Conservation (phyloP, 805 yeast genomes). For the Komagataella mondaviorum region DNA sequence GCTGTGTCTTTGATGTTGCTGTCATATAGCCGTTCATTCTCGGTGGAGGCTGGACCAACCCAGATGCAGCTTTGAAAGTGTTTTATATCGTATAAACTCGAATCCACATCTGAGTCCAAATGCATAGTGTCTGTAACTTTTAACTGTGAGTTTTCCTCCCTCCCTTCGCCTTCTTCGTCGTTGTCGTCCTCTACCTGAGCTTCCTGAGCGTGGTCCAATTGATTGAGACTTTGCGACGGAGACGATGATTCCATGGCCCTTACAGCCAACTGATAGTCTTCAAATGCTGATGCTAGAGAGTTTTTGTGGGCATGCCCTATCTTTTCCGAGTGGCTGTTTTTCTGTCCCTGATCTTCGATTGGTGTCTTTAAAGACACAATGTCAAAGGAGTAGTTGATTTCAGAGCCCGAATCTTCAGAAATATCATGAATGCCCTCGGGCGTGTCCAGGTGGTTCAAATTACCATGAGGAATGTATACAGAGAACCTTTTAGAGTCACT, state of each 20-base stretch:
- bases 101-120: not conserved
- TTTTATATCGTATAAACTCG: not conserved
- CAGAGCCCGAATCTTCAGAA: not conserved
- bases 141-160: not conserved
- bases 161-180: not conserved
- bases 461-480: not conserved
- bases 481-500: not conserved
- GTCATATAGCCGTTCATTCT: not conserved
- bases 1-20: not conserved
- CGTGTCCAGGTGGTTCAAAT: not conserved
- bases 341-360: not conserved
- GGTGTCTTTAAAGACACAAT: not conserved
- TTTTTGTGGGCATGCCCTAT: not conserved
- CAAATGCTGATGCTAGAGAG: not conserved
- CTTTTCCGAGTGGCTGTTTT: not conserved
- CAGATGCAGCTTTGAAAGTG: not conserved
- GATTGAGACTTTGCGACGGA: not conserved
- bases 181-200: no score
- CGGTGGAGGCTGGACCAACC: not conserved
- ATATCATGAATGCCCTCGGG: not conserved
- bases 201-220: not conserved
- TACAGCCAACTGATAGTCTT: not conserved
- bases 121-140: not conserved
- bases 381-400: not conserved
- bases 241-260: not conserved